Conservation (phyloP, 345 rosid species). For the Gossypium longicalyx region DNA sequence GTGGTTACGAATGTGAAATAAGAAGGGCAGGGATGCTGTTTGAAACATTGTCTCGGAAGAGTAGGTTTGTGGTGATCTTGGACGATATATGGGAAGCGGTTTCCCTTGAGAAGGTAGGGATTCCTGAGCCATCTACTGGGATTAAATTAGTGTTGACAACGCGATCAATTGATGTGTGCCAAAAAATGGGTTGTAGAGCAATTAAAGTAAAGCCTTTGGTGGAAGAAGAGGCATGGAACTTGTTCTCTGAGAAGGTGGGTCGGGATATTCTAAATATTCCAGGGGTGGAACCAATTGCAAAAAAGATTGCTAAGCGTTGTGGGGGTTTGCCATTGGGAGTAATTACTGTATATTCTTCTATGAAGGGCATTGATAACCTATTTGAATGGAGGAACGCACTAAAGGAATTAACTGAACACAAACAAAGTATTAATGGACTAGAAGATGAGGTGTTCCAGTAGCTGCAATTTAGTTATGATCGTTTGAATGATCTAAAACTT, state of each 20-base stretch:
- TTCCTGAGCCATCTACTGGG: not conserved
- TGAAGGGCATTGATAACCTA: no score
- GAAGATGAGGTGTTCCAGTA: no score
- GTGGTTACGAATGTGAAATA: not conserved
- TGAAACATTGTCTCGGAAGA: not conserved
- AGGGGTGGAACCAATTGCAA: no score
- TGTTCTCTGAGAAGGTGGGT: not conserved
- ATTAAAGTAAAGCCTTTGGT: not conserved
- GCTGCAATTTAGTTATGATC: not conserved
- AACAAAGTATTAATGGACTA: not conserved
- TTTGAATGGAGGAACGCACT: no score
- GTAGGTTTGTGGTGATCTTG: constrained; percentile 14
- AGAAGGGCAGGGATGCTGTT: constrained; percentile 3
- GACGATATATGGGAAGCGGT: constrained; percentile 23
- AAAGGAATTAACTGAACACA: not conserved
- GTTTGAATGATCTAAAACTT: not conserved
- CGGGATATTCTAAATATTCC: no score
- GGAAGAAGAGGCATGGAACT: not conserved
- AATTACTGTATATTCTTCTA: no score
- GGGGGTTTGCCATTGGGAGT: constrained; percentile 13
- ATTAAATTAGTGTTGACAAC: not conserved
- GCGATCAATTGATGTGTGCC: not conserved
- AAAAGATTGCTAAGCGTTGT: not conserved
- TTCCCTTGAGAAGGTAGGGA: constrained; percentile 14
- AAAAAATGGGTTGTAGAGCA: no score